These are phyloP conservation scores for Arabis hirsuta DNA, from an alignment of 345 rosid species.

Conservation along the genomic window DNA sequence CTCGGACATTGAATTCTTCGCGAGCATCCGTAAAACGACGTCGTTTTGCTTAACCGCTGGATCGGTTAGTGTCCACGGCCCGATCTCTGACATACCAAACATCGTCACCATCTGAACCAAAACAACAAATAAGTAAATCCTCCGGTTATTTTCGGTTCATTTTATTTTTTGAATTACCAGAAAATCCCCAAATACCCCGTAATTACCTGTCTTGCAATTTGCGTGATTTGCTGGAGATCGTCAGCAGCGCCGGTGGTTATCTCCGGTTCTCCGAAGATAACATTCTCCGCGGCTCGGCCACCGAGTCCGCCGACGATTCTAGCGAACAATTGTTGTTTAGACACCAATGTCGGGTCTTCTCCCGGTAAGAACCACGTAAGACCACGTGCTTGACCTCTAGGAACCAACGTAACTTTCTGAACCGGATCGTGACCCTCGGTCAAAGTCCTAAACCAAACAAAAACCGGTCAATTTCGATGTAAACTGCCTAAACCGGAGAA, in stretches of 20 bases:
- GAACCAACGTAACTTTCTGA: constrained; percentile 69
- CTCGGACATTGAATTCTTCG: constrained; percentile 71
- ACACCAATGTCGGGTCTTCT: constrained; percentile 63
- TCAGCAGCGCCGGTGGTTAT: constrained; percentile 76
- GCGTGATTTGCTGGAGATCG: constrained; percentile 68
- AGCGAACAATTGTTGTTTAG: constrained; percentile 67
- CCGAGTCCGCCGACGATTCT: constrained; percentile 78
- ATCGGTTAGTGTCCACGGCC: constrained; percentile 69
- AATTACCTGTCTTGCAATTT: constrained; percentile 79
- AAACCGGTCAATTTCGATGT: background rate
- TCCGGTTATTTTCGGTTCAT: background rate
- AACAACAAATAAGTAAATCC: no score
- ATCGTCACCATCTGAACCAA: constrained; percentile 69
- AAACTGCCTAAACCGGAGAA: background rate
- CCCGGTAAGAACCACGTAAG: constrained; percentile 75
- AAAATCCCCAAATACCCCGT: no score
- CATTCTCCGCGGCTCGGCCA: constrained; percentile 75
- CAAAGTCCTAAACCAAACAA: constrained; percentile 48
- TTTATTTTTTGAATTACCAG: no score
- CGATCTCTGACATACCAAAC: constrained; percentile 80
- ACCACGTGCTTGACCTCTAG: constrained; percentile 85
- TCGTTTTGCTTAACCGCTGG: constrained; percentile 60
- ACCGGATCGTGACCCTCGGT: constrained; percentile 76
- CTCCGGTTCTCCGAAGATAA: constrained; percentile 75
- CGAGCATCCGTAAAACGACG: constrained; percentile 65